Evolutionary conservation across 1,284 basidiomycete species (phyloP).

Genomic region (Ustanciosporium gigantosporum): DNA sequence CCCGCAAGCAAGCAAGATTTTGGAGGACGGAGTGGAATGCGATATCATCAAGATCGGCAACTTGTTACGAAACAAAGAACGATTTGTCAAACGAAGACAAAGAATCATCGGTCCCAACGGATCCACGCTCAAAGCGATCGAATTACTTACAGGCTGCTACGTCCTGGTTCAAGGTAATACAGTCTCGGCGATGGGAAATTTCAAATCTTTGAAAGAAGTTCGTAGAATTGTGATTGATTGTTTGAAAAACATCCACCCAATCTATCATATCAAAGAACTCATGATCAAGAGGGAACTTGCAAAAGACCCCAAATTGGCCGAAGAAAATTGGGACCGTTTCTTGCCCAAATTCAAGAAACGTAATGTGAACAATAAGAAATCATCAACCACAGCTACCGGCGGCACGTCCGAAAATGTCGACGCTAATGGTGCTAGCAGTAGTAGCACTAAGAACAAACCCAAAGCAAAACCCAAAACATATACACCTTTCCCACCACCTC

Average conservation of each 20-base stretch:
- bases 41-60: conserved; percentile 98
- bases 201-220: conserved; percentile 93
- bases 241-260: conserved; percentile 99
- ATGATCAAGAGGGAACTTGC: conserved; percentile 98
- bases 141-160: conserved; percentile 93
- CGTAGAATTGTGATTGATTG: conserved; percentile 93
- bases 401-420: conserved; percentile 6
- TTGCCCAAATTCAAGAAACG: conserved; percentile 92
- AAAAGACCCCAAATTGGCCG: conserved; percentile 93
- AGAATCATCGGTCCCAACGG: conserved; percentile 96
- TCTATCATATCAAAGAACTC: conserved; percentile 98
- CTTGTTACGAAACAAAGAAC: conserved; percentile 90
- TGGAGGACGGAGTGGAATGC: conserved; percentile 87
- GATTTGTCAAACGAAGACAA: conserved; percentile 94
- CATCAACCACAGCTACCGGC: background rate
- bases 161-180: conserved; percentile 98
- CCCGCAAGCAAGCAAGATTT: conserved; percentile 81
- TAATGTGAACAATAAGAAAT: conserved; percentile 74
- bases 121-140: conserved; percentile 97
- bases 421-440: background rate
- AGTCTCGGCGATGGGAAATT: conserved; percentile 94
- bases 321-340: conserved; percentile 96
- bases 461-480: conserved; percentile 82
- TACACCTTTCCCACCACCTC: conserved; percentile 96
- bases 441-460: conserved; percentile 17